Conservation (phyloP, 2,329 filamentous ascomycete species). For the Fusarium drepaniforme region DNA sequence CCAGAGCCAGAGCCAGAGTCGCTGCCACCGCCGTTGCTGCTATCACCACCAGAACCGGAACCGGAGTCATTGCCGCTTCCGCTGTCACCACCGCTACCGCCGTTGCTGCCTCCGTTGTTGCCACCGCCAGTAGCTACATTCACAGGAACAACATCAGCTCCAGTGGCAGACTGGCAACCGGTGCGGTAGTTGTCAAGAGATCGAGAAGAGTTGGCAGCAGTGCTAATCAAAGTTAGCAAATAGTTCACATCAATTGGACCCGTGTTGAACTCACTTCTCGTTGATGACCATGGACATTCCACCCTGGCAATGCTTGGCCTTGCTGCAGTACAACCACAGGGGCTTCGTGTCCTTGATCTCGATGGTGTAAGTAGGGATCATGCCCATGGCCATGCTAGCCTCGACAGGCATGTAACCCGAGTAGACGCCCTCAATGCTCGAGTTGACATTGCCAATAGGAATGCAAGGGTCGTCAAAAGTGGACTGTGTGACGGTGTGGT, state of each 20-base stretch:
- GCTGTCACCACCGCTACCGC: constrained; percentile 24
- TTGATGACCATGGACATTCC: constrained; percentile 86
- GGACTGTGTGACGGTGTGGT: constrained; percentile 86
- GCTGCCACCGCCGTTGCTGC: constrained; percentile 15
- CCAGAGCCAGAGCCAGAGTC: constrained; percentile 17
- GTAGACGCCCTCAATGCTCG: constrained; percentile 70
- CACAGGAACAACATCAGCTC: constrained; percentile 44
- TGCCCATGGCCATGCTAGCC: constrained; percentile 60
- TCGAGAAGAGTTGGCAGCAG: constrained; percentile 63
- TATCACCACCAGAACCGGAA: constrained; percentile 5
- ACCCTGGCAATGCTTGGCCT: constrained; percentile 78
- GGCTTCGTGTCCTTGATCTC: constrained; percentile 76
- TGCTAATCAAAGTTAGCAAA: constrained; percentile 47
- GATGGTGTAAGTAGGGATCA: constrained; percentile 78
- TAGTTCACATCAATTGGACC: neutral
- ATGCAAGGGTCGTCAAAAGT: constrained; percentile 78
- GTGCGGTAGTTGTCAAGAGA: constrained; percentile 63
- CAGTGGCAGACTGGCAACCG: constrained; percentile 49
- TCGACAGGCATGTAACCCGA: constrained; percentile 76
- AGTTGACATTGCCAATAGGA: constrained; percentile 67
- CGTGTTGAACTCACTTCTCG: constrained; percentile 66
- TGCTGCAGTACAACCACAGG: constrained; percentile 84
- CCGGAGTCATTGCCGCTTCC: neutral
- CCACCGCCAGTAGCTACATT: constrained; percentile 36
- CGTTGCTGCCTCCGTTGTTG: constrained; percentile 35